Evolutionary conservation across 2,329 filamentous ascomycete species (phyloP).

Genomic region (Colletotrichum navitas): DNA sequence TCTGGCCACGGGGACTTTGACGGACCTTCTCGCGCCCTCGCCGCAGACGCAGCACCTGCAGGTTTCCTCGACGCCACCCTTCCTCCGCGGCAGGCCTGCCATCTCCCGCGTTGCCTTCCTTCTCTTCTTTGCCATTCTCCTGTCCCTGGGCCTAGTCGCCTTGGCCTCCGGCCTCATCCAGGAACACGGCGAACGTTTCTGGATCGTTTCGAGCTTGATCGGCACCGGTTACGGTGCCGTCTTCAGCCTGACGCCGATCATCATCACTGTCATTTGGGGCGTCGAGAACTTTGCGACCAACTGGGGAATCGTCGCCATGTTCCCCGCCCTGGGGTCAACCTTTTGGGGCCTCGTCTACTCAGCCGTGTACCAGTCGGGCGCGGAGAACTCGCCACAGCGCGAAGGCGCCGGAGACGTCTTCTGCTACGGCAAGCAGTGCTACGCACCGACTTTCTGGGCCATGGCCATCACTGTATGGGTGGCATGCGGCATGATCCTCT

Average conservation of each 20-base stretch:
- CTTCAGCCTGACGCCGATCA: constrained; percentile 90
- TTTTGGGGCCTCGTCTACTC: constrained; percentile 95
- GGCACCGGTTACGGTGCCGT: constrained; percentile 94
- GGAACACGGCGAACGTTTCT: constrained; percentile 82
- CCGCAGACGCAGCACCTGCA: constrained; percentile 71
- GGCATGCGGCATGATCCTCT: constrained; percentile 78
- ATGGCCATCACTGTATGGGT: constrained; percentile 85
- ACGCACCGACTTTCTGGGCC: constrained; percentile 86
- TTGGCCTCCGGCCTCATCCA: constrained; percentile 83
- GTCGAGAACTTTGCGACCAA: constrained; percentile 99
- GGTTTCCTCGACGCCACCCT: constrained; percentile 50
- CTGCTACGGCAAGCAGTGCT: constrained; percentile 87
- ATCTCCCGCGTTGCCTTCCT: constrained; percentile 87
- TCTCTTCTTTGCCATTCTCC: constrained; percentile 77
- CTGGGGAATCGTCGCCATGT: constrained; percentile 94
- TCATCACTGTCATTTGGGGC: constrained; percentile 97
- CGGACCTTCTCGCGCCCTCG: constrained; percentile 84
- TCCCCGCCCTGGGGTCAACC: constrained; percentile 87
- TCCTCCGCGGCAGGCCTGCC: constrained; percentile 57
- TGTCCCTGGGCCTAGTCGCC: constrained; percentile 81
- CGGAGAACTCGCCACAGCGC: constrained; percentile 56
- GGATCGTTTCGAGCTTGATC: constrained; percentile 85
- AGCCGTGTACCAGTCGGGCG: constrained; percentile 79
- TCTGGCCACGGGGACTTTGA: constrained; percentile 88
- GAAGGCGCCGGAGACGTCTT: constrained; percentile 65